Percentiles rank a stretch among this genome's conserved stretches.
phyloP scores from a whole-genome alignment of 768 basidiomycete genomes.

The Lactarius pseudohatsudake region DNA sequence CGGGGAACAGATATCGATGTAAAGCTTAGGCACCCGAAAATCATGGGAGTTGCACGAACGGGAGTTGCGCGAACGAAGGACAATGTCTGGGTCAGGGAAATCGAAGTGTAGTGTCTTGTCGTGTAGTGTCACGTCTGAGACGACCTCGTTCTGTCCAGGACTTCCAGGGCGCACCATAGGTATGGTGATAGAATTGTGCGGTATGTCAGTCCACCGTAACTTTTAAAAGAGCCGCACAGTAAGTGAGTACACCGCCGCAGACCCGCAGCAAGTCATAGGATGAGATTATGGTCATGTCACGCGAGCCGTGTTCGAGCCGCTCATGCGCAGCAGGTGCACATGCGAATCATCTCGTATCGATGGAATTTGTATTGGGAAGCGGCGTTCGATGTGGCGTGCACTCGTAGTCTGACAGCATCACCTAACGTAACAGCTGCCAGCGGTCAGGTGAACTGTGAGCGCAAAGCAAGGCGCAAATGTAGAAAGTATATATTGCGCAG shows the following conservation, averaged over 20 bases:
- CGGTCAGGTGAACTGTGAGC: too few species aligned
- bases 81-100: not conserved
- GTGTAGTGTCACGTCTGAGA: not conserved
- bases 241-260: not conserved
- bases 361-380: not conserved
- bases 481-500: too few species aligned
- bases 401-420: too few species aligned
- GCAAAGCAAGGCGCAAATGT: too few species aligned
- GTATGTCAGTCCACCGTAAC: not conserved
- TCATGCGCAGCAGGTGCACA: too few species aligned
- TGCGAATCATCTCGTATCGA: not conserved
- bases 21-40: constrained; percentile 29
- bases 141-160: not conserved
- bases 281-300: not conserved
- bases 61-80: not conserved
- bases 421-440: not conserved
- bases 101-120: not conserved
- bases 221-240: not conserved
- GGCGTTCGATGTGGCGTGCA: not conserved
- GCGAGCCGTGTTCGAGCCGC: not conserved
- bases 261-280: not conserved
- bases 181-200: not conserved
- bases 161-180: not conserved
- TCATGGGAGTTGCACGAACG: not conserved
- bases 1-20: constrained; percentile 43